Base-by-base conservation (phyloP, 169 alveolate genomes). In the Eimeria necatrix region DNA sequence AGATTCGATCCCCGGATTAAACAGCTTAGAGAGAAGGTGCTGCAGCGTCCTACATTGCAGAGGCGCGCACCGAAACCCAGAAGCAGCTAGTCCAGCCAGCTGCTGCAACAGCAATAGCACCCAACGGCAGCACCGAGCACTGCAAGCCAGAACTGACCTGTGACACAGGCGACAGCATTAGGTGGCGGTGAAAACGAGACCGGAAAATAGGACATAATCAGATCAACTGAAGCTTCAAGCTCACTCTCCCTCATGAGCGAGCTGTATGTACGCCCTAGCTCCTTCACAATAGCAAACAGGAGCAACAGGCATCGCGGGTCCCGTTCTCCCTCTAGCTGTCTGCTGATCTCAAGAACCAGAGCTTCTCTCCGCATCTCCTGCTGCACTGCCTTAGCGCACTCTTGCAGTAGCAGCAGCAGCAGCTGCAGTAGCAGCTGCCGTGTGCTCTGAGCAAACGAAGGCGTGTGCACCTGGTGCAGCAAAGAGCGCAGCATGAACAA, bases 291-390 rank as follows among this genome's bases (percentile, higher is more conserved):
- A 14, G 76, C 86, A 24, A 90, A 94, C 53, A 80, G 56, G 60
- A 94, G 85, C 60, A 94, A 76, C 49, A 94, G 90, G 52, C 93
- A 87, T 51, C 96, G 83, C 8, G 96, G 96, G 61, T 94, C 96
- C 78, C 93, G 76, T 76, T 94, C 96, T 9, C 93, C 96, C 52
- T 94, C 95, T 10, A 84, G 46, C 73, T 93, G 96, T 14, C 56
- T 7, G 48, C 94, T 83, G 3, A 93, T 73, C 5, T 68, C 93
- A 9, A 51, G 4, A 0, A 53, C 84, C 48, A 89, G 24, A 3
- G 78, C 52, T 10, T 68, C 49, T 48, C 14, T 41, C 89, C 49
- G 61, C 64, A 18, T 26, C 89, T 48, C 89, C 41, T 52, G 22
- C 46, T 51, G 70, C 71, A 51, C 71, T 51, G 89, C 70, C 6